phyloP scores from a whole-genome alignment of 75 land plant genomes.

The Sequoiadendron giganteum region DNA sequence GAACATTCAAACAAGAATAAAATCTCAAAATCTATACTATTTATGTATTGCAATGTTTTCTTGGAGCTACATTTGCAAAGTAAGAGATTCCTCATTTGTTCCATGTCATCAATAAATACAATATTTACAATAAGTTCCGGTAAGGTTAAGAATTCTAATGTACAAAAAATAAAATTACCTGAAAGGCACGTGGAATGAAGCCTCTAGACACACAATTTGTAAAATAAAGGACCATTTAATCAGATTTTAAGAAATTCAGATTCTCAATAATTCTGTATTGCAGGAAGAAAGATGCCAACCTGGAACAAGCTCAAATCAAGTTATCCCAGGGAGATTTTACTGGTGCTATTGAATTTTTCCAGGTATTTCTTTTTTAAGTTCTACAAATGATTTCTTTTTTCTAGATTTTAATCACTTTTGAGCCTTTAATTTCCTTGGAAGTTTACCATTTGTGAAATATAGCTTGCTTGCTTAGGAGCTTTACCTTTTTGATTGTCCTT shows the following conservation, averaged over 20 bases:
- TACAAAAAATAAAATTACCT: not conserved
- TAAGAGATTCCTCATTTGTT: not conserved
- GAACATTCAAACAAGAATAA: not conserved
- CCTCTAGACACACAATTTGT: not conserved
- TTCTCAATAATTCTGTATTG: not conserved
- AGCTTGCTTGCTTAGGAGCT: not conserved
- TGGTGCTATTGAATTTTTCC: constrained; percentile 65
- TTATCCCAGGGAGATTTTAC: constrained; percentile 4
- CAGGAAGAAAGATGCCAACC: constrained; percentile 24
- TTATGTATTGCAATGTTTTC: not conserved
- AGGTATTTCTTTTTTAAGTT: constrained; percentile 31
- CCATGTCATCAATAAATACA: not conserved
- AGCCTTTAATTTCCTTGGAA: not conserved
- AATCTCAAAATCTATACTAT: not conserved
- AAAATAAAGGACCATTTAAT: not conserved
- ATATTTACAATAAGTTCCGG: not conserved
- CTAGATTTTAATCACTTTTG: not conserved
- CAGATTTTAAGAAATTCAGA: not conserved
- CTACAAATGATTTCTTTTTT: not conserved
- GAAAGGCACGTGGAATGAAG: not conserved
- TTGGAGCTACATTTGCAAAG: not conserved
- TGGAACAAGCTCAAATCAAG: constrained; percentile 3
- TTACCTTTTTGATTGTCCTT: not conserved
- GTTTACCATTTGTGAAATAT: not conserved
- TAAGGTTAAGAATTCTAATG: not conserved